Conservation (phyloP, 2,329 filamentous ascomycete genomes). For the Colletotrichum tropicale region DNA sequence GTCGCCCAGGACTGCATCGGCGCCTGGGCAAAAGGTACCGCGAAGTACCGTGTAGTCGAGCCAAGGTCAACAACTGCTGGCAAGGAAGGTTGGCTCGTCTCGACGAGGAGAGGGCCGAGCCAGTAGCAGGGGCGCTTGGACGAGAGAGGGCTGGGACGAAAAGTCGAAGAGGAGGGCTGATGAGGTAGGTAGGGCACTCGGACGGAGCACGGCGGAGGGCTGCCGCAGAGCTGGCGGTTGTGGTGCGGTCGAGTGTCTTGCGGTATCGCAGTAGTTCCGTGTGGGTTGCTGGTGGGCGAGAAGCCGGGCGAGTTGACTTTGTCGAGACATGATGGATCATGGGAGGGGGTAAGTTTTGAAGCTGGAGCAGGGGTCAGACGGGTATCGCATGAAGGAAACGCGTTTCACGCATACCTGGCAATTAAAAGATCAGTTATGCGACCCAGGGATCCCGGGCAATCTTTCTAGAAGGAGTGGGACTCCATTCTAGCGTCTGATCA, state of each 20-base stretch:
- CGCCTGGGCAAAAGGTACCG: not conserved
- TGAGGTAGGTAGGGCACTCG: not conserved
- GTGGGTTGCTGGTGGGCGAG: not conserved
- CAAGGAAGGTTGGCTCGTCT: not conserved
- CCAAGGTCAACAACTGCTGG: not conserved
- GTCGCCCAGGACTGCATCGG: not conserved
- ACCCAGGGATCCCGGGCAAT: conserved; percentile 27
- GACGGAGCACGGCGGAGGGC: not conserved
- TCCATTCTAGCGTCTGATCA: conserved; percentile 35
- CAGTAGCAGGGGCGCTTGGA: conserved; percentile 7
- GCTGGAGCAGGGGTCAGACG: conserved; percentile 25
- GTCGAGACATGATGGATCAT: conserved; percentile 14
- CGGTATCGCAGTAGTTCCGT: not conserved
- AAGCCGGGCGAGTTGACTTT: not conserved
- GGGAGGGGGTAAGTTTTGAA: conserved; percentile 1
- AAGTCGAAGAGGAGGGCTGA: not conserved
- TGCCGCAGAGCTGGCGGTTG: not conserved
- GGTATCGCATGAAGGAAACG: conserved; percentile 48
- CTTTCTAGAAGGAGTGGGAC: conserved; percentile 40
- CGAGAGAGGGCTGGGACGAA: conserved; percentile 8
- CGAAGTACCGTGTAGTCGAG: not conserved
- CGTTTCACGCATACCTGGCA: conserved; percentile 49
- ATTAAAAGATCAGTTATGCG: conserved; percentile 55
- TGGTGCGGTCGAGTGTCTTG: not conserved
- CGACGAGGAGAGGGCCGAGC: conserved; percentile 6